These are phyloP conservation scores for Alternaria tenuissima DNA, from an alignment of 2,329 filamentous ascomycete species.

Conservation along the genomic window DNA sequence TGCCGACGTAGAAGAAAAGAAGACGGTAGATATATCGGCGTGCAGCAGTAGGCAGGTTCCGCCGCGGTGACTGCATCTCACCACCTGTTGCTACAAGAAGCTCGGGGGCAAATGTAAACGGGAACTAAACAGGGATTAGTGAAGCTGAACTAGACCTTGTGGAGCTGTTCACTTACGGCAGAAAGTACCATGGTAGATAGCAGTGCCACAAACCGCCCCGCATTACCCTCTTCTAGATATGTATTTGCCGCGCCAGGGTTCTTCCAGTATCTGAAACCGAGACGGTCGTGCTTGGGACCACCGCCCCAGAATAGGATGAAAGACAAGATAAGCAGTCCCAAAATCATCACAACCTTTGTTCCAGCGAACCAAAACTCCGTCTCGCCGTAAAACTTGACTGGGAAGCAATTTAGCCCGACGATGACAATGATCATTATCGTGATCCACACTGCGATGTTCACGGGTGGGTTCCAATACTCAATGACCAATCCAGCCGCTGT, in stretches of 20 bases:
- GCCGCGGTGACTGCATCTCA: conserved; percentile 66
- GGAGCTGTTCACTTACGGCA: conserved; percentile 54
- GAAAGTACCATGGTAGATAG: conserved; percentile 61
- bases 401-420: conserved; percentile 47
- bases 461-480: conserved; percentile 46
- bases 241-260: conserved; percentile 61
- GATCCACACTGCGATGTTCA: conserved; percentile 49
- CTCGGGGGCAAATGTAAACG: conserved; percentile 21
- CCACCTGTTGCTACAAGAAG: conserved; percentile 61
- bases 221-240: conserved; percentile 57
- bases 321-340: conserved; percentile 60
- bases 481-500: conserved; percentile 50
- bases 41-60: conserved; percentile 66
- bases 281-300: conserved; percentile 59
- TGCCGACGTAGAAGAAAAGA: conserved; percentile 68
- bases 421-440: conserved; percentile 48
- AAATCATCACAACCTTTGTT: conserved; percentile 46
- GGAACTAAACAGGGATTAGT: conserved; percentile 2
- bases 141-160: not conserved
- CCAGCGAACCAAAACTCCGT: conserved; percentile 47
- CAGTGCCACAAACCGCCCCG: conserved; percentile 62
- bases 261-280: conserved; percentile 68
- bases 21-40: conserved; percentile 69
- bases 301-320: conserved; percentile 67
- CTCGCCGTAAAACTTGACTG: conserved; percentile 50